Percentiles rank a stretch among this genome's conserved stretches.
Evolutionary conservation across 768 basidiomycete genomes (phyloP).

Genomic region (Postia placenta): DNA sequence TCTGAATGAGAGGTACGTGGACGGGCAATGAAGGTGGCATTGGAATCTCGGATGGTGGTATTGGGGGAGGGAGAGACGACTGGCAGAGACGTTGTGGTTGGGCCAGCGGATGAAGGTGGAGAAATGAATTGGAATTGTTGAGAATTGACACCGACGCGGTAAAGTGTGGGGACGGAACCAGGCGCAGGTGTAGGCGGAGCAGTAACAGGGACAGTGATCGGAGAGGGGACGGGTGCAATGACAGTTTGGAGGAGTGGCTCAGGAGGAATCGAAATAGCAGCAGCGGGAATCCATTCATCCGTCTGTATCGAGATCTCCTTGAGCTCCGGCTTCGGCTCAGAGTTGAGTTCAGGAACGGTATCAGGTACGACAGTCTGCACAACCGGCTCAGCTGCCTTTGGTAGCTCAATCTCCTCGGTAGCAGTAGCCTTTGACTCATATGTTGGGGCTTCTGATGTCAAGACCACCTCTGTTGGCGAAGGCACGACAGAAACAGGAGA

Average conservation of each 20-base stretch:
- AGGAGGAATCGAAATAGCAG: slow-evolving; percentile 29
- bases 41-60: slow-evolving; percentile 45
- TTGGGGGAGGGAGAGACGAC: slow-evolving; percentile 36
- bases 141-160: slow-evolving; percentile 50
- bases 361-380: too few relatives aligned
- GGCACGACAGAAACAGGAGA: slow-evolving; percentile 18
- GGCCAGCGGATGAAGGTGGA: slow-evolving; percentile 37
- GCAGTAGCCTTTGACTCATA: slow-evolving; percentile 48
- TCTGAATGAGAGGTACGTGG: slow-evolving; percentile 52
- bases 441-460: slow-evolving; percentile 25
- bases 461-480: slow-evolving; percentile 7
- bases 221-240: too few relatives aligned
- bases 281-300: slow-evolving; percentile 55
- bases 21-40: slow-evolving; percentile 38
- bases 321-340: slow-evolving; percentile 51
- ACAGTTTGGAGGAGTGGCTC: too few relatives aligned
- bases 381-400: too few relatives aligned
- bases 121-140: slow-evolving; percentile 68
- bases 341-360: slow-evolving; percentile 23
- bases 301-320: slow-evolving; percentile 79
- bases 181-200: slow-evolving; percentile 21
- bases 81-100: slow-evolving; percentile 25
- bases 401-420: slow-evolving; percentile 17
- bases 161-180: slow-evolving; percentile 34
- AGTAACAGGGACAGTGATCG: slow-evolving; percentile 21